Base-by-base conservation (phyloP, 805 yeast genomes). In the Starmerella gropengiesseri region DNA sequence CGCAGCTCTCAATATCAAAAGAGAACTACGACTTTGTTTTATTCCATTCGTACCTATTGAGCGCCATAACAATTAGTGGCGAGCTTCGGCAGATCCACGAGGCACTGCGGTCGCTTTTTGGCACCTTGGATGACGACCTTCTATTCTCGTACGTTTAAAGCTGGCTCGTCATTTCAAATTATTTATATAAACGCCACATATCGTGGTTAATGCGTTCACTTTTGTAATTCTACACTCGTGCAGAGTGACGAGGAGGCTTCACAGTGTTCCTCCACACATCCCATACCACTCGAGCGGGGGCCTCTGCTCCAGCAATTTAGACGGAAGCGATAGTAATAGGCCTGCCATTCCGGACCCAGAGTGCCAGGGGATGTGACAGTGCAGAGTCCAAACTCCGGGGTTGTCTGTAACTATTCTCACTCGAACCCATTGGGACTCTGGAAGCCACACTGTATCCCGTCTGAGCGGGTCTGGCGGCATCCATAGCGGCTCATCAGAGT, bases 371-470 rank as follows among this genome's bases (percentile, higher is more conserved):
- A 37, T 48, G 23, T 83, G 94, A 62, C 96, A 86, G 60, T 86
- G 96, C 77, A 86, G 81, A 48, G 81, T 74, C 95, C 95, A 87
- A 20, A 85, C 78, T 44, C 96, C 96, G 3, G 95, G 95, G 55
- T 87, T 86, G 55, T 81, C 75, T 11, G 95, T 85, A 53, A 66
- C 71, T 60, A 84, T 84, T 51, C 95, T 67, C 25, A 63, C 36
- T 77, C 56, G 86, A 39, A 77, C 60, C 58, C 76, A 73, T 2
- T 87, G 83, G 53, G 78, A 76, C 26, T 80, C 74, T 39, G 75
- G 73, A 14, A 84, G 75, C 50, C 71, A 66, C 17, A 75, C 75
- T 0, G 89, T 80, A 57, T 86, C 95, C 61, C 95, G 70, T 37
- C 67, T 58, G 56, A 80, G 69, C 46, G 95, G 63, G 19, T 41